Evolutionary conservation across 202 grass and related monocot species (phyloP).

Genomic region (Panicum hallii): DNA sequence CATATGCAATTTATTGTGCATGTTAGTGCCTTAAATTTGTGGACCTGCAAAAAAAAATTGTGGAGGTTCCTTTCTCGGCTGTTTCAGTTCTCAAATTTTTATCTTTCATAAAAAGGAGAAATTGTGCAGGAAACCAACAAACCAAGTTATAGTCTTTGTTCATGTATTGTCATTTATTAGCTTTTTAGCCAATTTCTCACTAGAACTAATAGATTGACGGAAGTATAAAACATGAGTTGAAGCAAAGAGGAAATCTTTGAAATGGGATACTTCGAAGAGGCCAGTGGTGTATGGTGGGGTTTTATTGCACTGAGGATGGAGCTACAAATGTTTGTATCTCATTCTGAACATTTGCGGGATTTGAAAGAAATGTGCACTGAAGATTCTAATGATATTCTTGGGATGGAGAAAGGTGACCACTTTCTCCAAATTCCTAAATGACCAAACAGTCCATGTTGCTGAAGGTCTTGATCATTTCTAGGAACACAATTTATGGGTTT

Average conservation of each 20-base stretch:
- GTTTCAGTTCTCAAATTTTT: background rate
- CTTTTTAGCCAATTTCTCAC: background rate
- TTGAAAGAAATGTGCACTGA: background rate
- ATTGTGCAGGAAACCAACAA: background rate
- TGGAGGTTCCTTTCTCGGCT: background rate
- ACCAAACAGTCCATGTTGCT: background rate
- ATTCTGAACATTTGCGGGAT: background rate
- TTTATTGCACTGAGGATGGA: background rate
- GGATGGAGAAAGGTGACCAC: background rate
- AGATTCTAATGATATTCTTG: background rate
- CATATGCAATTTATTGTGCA: background rate
- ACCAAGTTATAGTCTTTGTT: background rate
- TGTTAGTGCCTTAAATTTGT: background rate
- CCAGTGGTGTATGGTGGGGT: background rate
- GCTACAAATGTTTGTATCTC: background rate
- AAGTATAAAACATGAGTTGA: background rate
- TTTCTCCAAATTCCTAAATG: background rate
- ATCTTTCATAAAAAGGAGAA: background rate
- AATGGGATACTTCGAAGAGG: background rate
- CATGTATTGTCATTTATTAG: slow-evolving; percentile 6
- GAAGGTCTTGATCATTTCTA: background rate
- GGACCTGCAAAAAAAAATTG: background rate
- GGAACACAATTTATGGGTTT: background rate
- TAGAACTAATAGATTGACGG: background rate
- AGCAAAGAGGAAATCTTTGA: background rate